Conservation (phyloP, 2,329 filamentous ascomycete species). For the Penicillium digitatum region DNA sequence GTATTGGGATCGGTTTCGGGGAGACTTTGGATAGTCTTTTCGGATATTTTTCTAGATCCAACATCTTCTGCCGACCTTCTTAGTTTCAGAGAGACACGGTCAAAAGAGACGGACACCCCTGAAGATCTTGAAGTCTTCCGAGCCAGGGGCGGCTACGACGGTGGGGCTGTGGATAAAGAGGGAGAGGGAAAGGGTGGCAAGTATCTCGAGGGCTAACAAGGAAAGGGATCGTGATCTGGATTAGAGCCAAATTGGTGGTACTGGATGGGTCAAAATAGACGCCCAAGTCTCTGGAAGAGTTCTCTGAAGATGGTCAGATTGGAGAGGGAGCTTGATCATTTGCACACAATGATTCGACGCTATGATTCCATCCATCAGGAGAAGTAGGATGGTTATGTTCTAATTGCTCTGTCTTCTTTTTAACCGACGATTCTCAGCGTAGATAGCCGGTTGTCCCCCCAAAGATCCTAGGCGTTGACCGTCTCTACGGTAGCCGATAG, state of each 20-base stretch:
- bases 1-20: too few species aligned
- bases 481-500: too few species aligned
- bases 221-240: slow-evolving; percentile 6
- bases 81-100: too few species aligned
- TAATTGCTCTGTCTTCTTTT: neutral
- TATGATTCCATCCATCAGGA: neutral
- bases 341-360: neutral
- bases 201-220: slow-evolving; percentile 31
- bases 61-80: too few species aligned
- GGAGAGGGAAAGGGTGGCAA: slow-evolving; percentile 33
- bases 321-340: neutral
- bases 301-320: neutral
- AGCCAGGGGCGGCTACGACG: slow-evolving; percentile 42
- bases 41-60: too few species aligned
- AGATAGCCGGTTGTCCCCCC: too few species aligned
- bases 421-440: too few species aligned
- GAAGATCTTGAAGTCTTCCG: slow-evolving; percentile 28
- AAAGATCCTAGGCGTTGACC: too few species aligned
- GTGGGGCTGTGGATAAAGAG: slow-evolving; percentile 34
- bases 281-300: slow-evolving; percentile 6
- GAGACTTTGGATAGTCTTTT: too few species aligned
- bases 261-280: slow-evolving; percentile 7
- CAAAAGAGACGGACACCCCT: too few species aligned
- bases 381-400: neutral
- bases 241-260: neutral